Conservation (phyloP, 306 rosid species). For the Spatholobus suberectus region DNA sequence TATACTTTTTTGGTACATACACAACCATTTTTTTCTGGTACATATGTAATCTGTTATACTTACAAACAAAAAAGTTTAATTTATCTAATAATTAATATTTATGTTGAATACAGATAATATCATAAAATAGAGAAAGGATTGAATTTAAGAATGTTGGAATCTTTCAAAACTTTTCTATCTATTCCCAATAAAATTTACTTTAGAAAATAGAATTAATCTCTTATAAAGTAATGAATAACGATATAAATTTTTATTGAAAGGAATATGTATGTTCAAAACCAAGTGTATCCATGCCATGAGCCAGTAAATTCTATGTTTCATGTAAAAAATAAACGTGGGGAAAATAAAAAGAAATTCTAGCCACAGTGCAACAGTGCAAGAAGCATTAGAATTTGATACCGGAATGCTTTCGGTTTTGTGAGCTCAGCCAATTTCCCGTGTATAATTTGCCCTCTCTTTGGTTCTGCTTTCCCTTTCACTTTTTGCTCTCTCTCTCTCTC, state of each 20-base stretch:
- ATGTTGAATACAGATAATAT: neutral
- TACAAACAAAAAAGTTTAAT: neutral
- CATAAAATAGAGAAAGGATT: neutral
- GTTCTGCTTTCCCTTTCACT: slow-evolving; percentile 5
- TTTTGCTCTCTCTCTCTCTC: slow-evolving; percentile 1
- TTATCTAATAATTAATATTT: neutral
- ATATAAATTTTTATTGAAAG: neutral
- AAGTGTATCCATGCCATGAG: neutral
- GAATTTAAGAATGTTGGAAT: neutral
- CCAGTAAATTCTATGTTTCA: neutral
- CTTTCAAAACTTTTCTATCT: neutral
- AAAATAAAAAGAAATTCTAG: neutral
- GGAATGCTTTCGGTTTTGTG: neutral
- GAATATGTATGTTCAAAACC: neutral
- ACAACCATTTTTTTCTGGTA: too few relatives aligned
- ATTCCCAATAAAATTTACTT: neutral
- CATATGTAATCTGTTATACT: neutral
- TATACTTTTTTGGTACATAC: too few relatives aligned
- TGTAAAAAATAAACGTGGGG: neutral
- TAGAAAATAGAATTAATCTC: neutral
- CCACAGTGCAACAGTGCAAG: neutral
- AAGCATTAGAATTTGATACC: neutral
- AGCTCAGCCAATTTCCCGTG: neutral
- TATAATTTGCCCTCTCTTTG: neutral
- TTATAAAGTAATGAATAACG: neutral